A percentile compares a stretch with the other conserved stretches of the same genome.
Conservation (phyloP, 306 rosid species). For the Medicago truncatula region MtrunA17r5.0-ANR NC_053043.1:9678501-9679000, state of each 20-base stretch:
- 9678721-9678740: slow-evolving; percentile 47
- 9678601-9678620: slow-evolving; percentile 10
- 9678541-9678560: slow-evolving; percentile 43
- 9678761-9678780: slow-evolving; percentile 49
- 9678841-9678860: slow-evolving; percentile 56
- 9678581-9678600: slow-evolving; percentile 19
- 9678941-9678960: slow-evolving; percentile 7
- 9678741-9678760: slow-evolving; percentile 47
- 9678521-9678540: slow-evolving; percentile 28
- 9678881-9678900: slow-evolving; percentile 74
- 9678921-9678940: slow-evolving; percentile 42
- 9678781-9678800: slow-evolving; percentile 51
- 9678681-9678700: slow-evolving; percentile 45
- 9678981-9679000: slow-evolving; percentile 15
- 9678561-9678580: slow-evolving; percentile 10
- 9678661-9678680: background rate
- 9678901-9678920: slow-evolving; percentile 70
- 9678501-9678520: background rate
- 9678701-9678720: slow-evolving; percentile 25
- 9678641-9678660: background rate
- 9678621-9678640: slow-evolving; percentile 5
- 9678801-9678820: slow-evolving; percentile 56
- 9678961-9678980: slow-evolving; percentile 10
- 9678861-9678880: slow-evolving; percentile 66
- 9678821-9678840: slow-evolving; percentile 55